phyloP scores from a whole-genome alignment of 192 early-diverging fungal genomes.

The Coemansia sp. region DNA sequence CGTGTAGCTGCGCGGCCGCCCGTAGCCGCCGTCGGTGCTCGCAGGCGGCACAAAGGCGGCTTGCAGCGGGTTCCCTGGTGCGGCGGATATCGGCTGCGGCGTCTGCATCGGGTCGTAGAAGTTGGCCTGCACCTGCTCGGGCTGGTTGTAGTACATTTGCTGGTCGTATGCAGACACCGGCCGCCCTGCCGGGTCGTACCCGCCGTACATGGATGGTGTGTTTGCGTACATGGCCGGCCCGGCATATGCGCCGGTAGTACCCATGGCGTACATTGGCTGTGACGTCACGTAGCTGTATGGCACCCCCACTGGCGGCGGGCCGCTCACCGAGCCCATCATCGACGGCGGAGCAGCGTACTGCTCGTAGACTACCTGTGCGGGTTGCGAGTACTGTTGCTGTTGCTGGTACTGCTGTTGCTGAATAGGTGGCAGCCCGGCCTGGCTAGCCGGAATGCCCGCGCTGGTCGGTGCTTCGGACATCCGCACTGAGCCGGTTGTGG shows the following conservation, averaged over 20 bases:
- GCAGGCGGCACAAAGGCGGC: conserved; percentile 7
- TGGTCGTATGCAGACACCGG: conserved; percentile 3
- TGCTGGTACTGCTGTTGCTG: conserved; percentile 6
- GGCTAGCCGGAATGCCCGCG: neutral
- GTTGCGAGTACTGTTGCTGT: neutral
- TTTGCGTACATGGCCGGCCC: neutral
- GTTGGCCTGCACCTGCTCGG: conserved; percentile 18
- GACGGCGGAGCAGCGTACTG: neutral
- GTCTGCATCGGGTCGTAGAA: conserved; percentile 20
- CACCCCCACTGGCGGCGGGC: neutral
- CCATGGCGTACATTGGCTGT: neutral
- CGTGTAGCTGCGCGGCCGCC: conserved; percentile 39
- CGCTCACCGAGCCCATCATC: neutral
- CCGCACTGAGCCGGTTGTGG: conserved; percentile 6
- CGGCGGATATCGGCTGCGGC: conserved; percentile 3
- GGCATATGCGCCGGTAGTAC: neutral
- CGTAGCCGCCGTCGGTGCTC: neutral
- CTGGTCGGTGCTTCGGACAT: neutral
- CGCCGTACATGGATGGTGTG: neutral
- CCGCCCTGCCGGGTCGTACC: neutral
- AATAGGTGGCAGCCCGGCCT: neutral
- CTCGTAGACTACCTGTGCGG: neutral
- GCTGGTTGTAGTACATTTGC: neutral
- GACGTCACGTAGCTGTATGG: neutral
- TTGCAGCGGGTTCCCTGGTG: conserved; percentile 7